A percentile compares a stretch with the other conserved stretches of the same genome.
These are phyloP conservation scores for Draba incana DNA, from an alignment of 345 rosid species.

Conservation along the genomic window DNA sequence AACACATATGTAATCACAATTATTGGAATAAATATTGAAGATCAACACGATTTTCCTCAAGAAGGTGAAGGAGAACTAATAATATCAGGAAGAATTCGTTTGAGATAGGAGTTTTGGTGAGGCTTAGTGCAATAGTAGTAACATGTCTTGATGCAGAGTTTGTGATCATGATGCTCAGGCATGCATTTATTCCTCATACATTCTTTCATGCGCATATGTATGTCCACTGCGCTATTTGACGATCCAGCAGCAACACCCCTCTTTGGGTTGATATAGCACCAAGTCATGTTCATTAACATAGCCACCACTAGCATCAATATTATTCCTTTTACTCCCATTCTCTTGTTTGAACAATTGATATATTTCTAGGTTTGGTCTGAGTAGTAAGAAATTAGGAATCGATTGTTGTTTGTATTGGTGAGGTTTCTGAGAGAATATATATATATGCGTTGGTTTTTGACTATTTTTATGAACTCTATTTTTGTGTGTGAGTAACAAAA, in stretches of 20 bases:
- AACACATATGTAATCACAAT: too few relatives aligned
- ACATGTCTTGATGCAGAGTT: neutral
- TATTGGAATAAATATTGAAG: too few relatives aligned
- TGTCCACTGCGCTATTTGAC: neutral
- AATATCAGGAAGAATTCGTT: neutral
- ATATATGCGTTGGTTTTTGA: too few relatives aligned
- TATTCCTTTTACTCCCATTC: slow-evolving; percentile 12
- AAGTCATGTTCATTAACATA: slow-evolving; percentile 11
- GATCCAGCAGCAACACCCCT: too few relatives aligned
- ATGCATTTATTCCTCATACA: neutral
- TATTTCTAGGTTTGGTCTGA: neutral
- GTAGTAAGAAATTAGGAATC: neutral
- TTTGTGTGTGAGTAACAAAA: too few relatives aligned
- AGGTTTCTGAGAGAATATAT: neutral
- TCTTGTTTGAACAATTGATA: slow-evolving; percentile 5
- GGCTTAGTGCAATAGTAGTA: neutral
- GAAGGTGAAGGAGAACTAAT: neutral
- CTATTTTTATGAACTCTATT: too few relatives aligned
- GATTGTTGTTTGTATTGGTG: neutral
- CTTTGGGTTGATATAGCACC: neutral
- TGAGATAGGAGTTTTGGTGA: neutral
- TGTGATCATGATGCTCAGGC: neutral
- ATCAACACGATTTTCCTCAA: neutral
- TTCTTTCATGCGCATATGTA: neutral
- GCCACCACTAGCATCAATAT: slow-evolving; percentile 5